Conservation (phyloP, 805 yeast species). For the Candida nitratophila region DNA sequence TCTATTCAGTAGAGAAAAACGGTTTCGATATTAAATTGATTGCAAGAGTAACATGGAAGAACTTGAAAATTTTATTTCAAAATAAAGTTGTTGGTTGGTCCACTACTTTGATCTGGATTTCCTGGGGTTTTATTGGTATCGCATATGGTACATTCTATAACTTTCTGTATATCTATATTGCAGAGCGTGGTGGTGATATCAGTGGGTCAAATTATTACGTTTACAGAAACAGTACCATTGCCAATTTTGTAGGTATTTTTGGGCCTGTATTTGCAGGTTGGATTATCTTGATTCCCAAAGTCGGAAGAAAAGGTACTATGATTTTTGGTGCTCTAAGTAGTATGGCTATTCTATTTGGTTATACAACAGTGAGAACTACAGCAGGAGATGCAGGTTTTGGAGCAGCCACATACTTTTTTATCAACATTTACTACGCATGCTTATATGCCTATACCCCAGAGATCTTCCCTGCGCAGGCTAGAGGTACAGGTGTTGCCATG, state of each 20-base stretch:
- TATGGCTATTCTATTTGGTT: conserved; percentile 54
- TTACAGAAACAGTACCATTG: conserved; percentile 42
- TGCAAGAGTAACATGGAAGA: conserved; percentile 25
- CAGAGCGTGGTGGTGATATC: conserved; percentile 41
- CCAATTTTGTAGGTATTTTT: conserved; percentile 38
- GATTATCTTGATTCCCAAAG: conserved; percentile 22
- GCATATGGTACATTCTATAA: conserved; percentile 52
- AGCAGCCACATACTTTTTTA: conserved; percentile 40
- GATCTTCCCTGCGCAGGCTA: conserved; percentile 42
- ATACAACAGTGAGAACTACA: conserved; percentile 52
- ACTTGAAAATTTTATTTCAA: conserved; percentile 40
- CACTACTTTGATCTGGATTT: conserved; percentile 36
- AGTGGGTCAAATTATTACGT: conserved; percentile 31
- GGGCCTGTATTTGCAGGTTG: conserved; percentile 50
- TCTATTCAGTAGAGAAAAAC: conserved; percentile 14
- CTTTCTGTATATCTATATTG: conserved; percentile 46
- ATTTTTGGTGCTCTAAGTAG: conserved; percentile 42
- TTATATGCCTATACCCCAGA: conserved; percentile 65
- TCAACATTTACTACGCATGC: conserved; percentile 48
- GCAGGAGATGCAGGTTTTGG: conserved; percentile 46
- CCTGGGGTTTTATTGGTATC: conserved; percentile 54
- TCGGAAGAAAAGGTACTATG: conserved; percentile 56
- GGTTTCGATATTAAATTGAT: conserved; percentile 14
- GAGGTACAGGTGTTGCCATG: conserved; percentile 57
- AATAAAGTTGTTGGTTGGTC: conserved; percentile 35